phyloP scores from a whole-genome alignment of 257 asterid species.

The Solanum pinnatisectum region DNA sequence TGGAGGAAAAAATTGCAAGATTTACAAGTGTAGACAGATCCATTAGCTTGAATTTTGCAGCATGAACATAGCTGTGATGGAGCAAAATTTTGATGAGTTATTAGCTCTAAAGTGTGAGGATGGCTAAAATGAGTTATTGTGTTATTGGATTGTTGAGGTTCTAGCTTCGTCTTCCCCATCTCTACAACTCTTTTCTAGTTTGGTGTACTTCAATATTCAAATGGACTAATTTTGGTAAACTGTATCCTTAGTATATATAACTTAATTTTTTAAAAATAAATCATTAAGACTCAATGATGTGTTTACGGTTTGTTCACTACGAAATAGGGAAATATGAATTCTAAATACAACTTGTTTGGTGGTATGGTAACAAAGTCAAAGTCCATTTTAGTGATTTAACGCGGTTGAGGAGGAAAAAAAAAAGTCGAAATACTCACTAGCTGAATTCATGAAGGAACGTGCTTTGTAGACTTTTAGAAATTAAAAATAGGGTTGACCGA shows the following conservation, averaged over 20 bases:
- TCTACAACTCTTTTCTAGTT: background rate
- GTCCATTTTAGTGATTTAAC: background rate
- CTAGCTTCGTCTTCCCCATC: background rate
- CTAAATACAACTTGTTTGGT: background rate
- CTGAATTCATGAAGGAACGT: background rate
- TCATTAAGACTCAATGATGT: background rate
- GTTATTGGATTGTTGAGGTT: background rate
- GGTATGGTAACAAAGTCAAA: background rate
- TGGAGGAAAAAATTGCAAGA: constrained; percentile 44
- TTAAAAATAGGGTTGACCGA: background rate
- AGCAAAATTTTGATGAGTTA: background rate
- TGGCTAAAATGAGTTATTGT: constrained; percentile 44
- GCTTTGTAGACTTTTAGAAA: background rate
- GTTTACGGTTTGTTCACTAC: background rate
- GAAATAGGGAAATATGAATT: background rate
- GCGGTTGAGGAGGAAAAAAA: background rate
- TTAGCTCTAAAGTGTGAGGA: constrained; percentile 29
- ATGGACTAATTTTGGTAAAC: background rate
- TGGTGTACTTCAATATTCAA: background rate
- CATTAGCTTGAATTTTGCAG: constrained; percentile 34
- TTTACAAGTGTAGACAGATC: constrained; percentile 35
- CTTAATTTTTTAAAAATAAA: background rate
- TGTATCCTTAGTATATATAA: background rate
- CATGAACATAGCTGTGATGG: constrained; percentile 24
- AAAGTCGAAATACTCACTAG: background rate